phyloP scores from a whole-genome alignment of 176 grass and related monocot genomes.

The Rhynchospora tenuis region DNA sequence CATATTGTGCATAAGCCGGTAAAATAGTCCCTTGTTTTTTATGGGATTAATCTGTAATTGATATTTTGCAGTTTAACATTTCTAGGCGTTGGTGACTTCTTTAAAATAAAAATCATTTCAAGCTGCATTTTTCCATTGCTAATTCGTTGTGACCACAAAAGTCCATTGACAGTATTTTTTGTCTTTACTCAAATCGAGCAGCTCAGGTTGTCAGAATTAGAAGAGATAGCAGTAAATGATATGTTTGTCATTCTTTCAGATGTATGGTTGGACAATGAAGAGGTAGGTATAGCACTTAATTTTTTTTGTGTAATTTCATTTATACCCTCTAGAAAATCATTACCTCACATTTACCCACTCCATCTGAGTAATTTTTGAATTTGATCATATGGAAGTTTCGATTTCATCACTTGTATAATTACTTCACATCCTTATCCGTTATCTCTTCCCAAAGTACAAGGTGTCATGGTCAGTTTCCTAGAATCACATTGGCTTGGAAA shows the following conservation, averaged over 20 bases:
- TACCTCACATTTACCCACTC: neutral
- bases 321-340: neutral
- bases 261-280: slow-evolving; percentile 83
- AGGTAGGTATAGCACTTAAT: slow-evolving; percentile 49
- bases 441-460: too few species aligned
- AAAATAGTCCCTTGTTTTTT: neutral
- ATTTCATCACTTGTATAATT: too few species aligned
- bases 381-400: too few species aligned
- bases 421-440: too few species aligned
- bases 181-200: slow-evolving; percentile 36
- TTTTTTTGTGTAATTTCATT: slow-evolving; percentile 14
- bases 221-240: slow-evolving; percentile 82
- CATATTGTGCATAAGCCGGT: neutral
- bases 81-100: neutral
- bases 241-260: slow-evolving; percentile 97
- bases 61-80: neutral
- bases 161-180: slow-evolving; percentile 24
- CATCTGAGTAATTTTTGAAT: too few species aligned
- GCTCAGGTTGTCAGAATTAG: slow-evolving; percentile 59
- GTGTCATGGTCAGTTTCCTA: too few species aligned
- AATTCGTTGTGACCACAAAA: neutral
- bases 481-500: too few species aligned
- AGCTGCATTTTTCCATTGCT: neutral
- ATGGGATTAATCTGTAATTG: neutral
- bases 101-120: neutral